A percentile compares a stretch with the other conserved stretches of the same genome.
phyloP scores from a whole-genome alignment of 148 eudicot genomes.

The Silene latifolia region DNA sequence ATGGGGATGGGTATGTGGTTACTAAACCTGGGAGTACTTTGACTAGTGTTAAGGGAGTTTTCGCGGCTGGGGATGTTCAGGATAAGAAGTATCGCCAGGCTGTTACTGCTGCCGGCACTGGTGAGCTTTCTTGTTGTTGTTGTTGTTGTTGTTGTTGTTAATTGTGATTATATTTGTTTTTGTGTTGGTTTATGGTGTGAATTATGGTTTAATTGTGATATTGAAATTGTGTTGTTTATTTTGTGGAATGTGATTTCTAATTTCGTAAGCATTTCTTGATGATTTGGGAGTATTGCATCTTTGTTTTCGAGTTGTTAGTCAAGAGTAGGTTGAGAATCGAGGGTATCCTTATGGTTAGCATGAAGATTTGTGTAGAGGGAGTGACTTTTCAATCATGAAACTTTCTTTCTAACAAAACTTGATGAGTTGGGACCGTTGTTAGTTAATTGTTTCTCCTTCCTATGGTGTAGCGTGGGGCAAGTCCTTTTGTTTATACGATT shows the following conservation, averaged over 20 bases:
- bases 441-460: no score
- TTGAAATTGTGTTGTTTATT: no score
- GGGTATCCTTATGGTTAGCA: neutral
- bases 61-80: conserved; percentile 96
- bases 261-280: neutral
- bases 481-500: no score
- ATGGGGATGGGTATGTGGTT: conserved; percentile 69
- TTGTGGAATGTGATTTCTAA: neutral
- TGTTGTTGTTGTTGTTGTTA: neutral
- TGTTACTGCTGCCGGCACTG: conserved; percentile 88
- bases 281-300: neutral
- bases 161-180: neutral
- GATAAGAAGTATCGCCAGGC: conserved; percentile 96
- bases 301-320: neutral
- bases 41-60: conserved; percentile 76
- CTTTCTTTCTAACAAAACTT: neutral
- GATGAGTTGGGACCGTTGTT: neutral
- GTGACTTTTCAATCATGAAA: neutral
- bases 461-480: no score
- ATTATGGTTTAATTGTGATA: neutral
- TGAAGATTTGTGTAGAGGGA: neutral
- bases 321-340: neutral
- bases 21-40: conserved; percentile 63
- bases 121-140: conserved; percentile 30
- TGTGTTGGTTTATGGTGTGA: neutral